phyloP scores from a whole-genome alignment of 257 asterid species.

The Petunia secreta region DNA sequence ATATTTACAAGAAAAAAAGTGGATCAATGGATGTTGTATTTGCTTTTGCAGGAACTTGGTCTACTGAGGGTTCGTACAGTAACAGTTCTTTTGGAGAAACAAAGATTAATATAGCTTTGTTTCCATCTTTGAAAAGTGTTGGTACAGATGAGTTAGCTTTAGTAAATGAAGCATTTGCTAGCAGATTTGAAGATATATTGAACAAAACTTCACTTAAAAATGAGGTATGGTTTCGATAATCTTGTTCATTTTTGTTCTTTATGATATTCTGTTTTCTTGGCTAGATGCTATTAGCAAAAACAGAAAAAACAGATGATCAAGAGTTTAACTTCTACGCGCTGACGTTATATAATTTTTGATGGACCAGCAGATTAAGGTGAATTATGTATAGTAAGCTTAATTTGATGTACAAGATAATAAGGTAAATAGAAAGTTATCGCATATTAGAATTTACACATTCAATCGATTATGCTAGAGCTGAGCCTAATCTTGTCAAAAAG shows the following conservation, averaged over 20 bases:
- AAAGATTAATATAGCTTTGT: constrained; percentile 47
- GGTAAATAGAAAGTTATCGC: no score
- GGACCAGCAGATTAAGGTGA: no score
- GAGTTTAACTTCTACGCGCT: no score
- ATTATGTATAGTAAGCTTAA: no score
- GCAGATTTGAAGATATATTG: constrained; percentile 55
- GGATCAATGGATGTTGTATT: constrained; percentile 55
- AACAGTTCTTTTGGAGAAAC: constrained; percentile 62
- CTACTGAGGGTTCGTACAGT: constrained; percentile 56
- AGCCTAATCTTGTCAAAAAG: not conserved
- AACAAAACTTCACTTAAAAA: constrained; percentile 48
- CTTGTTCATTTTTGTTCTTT: not conserved
- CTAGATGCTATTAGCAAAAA: not conserved
- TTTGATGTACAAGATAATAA: no score
- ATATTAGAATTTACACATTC: not conserved
- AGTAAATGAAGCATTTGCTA: constrained; percentile 66
- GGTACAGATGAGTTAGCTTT: constrained; percentile 59
- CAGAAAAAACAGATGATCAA: no score
- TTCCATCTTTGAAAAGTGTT: constrained; percentile 65
- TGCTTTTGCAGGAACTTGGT: constrained; percentile 80
- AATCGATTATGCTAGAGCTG: no score
- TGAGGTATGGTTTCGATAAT: constrained; percentile 52
- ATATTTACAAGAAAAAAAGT: constrained; percentile 50
- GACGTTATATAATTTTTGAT: no score
- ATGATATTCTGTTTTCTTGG: not conserved